Evolutionary conservation across 805 yeast genomes (phyloP), one percentile per base, ranked within the genome.

Genomic region (Starmerella roubikii): DNA sequence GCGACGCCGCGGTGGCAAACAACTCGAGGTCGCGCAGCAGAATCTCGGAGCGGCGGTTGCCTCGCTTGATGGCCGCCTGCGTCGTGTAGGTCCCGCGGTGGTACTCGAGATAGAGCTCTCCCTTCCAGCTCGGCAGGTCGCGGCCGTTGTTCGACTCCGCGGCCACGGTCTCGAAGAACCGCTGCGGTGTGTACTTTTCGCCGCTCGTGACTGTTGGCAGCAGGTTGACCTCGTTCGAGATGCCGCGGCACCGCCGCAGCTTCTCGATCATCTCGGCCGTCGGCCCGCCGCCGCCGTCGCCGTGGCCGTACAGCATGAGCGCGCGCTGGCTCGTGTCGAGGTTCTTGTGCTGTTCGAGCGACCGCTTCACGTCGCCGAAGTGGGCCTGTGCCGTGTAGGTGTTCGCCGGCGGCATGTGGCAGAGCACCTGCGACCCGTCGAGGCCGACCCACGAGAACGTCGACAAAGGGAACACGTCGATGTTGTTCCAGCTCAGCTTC

Each of bases 241-340:
- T 58, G 13, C 96, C 96, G 54, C 97, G 71, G 56, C 88, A 78
- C 51, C 97, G 75, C 55, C 97, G 74, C 54, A 88, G 67, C 56
- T 84, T 86, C 55, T 91, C 97, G 46, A 88, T 53, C 94, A 85
- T 86, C 54, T 82, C 94, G 29, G 81, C 80, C 3, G 83, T 77
- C 33, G 98, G 97, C 7, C 98, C 98, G 47, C 98, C 98, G 45
- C 98, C 98, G 51, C 98, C 98, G 57, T 88, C 98, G 53, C 98
- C 98, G 52, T 80, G 77, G 29, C 98, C 98, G 52, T 72, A 91
- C 31, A 85, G 64, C 54, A 91, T 62, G 50, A 88, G 64, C 0
- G 94, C 88, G 9, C 81, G 74, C 43, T 81, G 88, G 39, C 77
- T 85, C 45, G 76, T 73, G 41, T 84, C 76, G 48, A 81, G 63